Evolutionary conservation across 352 stramenopile species (phyloP).

Genomic region (Porosira glacialis): DNA sequence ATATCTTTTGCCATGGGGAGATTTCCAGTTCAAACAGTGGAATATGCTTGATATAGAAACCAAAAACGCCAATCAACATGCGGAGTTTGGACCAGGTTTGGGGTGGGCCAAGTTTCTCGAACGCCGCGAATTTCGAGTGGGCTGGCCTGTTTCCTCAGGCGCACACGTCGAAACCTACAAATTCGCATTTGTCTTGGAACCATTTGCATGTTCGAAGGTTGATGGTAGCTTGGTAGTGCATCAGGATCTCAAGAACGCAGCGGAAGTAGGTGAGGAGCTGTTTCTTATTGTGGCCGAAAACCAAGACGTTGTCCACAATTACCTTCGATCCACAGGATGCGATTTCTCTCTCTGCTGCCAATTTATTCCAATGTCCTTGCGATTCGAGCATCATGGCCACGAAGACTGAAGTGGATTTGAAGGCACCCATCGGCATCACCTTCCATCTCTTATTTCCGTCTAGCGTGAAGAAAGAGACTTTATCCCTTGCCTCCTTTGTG

Average conservation of each 20-base stretch:
- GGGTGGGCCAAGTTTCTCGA: constrained; percentile 11
- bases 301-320: constrained; percentile 43
- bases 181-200: constrained; percentile 16
- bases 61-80: constrained; percentile 27
- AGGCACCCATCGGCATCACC: constrained; percentile 32
- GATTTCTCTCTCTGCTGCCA: background rate
- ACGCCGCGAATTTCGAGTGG: constrained; percentile 27
- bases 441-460: constrained; percentile 11
- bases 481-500: constrained; percentile 15
- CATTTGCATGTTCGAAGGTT: constrained; percentile 15
- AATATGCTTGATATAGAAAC: constrained; percentile 36
- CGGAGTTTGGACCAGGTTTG: constrained; percentile 2
- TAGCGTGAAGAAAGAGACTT: constrained; percentile 19
- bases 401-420: constrained; percentile 21
- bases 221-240: constrained; percentile 3
- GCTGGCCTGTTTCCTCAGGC: constrained; percentile 35
- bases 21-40: constrained; percentile 23
- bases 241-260: constrained; percentile 11
- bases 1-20: background rate
- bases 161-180: constrained; percentile 40
- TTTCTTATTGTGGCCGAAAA: constrained; percentile 4
- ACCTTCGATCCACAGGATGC: constrained; percentile 10
- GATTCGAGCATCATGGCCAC: constrained; percentile 40
- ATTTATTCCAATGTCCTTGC: constrained; percentile 9
- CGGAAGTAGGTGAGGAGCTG: constrained; percentile 9